These are phyloP conservation scores for Penicillium sp. DNA, from an alignment of 2,329 filamentous ascomycete genomes.

Conservation along the genomic window DNA sequence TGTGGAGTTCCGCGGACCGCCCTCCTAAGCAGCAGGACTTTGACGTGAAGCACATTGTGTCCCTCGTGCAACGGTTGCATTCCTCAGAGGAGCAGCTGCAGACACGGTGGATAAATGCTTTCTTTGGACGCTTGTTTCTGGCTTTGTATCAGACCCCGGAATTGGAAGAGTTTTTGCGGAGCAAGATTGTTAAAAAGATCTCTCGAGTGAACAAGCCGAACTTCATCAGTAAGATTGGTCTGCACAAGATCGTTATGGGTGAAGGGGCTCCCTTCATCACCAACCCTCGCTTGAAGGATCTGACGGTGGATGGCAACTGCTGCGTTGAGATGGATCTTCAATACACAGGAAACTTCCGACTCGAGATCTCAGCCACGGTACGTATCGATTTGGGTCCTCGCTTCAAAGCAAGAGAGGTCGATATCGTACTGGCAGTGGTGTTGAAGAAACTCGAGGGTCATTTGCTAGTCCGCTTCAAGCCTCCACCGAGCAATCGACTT, in stretches of 20 bases:
- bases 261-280: slow-evolving; percentile 84
- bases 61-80: slow-evolving; percentile 84
- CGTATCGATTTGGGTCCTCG: slow-evolving; percentile 84
- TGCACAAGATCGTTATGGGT: slow-evolving; percentile 81
- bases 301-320: slow-evolving; percentile 89
- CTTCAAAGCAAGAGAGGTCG: slow-evolving; percentile 88
- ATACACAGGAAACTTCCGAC: slow-evolving; percentile 83
- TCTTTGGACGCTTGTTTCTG: slow-evolving; percentile 84
- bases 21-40: slow-evolving; percentile 72
- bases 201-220: slow-evolving; percentile 86
- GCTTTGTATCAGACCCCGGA: slow-evolving; percentile 81
- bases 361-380: slow-evolving; percentile 89
- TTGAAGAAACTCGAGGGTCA: slow-evolving; percentile 84
- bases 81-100: slow-evolving; percentile 88
- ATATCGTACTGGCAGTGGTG: slow-evolving; percentile 80
- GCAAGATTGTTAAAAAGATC: slow-evolving; percentile 95
- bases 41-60: slow-evolving; percentile 81
- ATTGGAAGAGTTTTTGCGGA: slow-evolving; percentile 72
- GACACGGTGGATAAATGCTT: slow-evolving; percentile 88
- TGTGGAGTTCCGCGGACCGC: slow-evolving; percentile 54
- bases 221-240: slow-evolving; percentile 80
- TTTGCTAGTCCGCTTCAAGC: slow-evolving; percentile 80
- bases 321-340: slow-evolving; percentile 81
- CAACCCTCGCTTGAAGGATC: slow-evolving; percentile 80
- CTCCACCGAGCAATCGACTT: slow-evolving; percentile 90